Evolutionary conservation across 2,329 filamentous ascomycete genomes (phyloP), one percentile per base, ranked within the genome.

Genomic region (Aspergillus sp.): DNA sequence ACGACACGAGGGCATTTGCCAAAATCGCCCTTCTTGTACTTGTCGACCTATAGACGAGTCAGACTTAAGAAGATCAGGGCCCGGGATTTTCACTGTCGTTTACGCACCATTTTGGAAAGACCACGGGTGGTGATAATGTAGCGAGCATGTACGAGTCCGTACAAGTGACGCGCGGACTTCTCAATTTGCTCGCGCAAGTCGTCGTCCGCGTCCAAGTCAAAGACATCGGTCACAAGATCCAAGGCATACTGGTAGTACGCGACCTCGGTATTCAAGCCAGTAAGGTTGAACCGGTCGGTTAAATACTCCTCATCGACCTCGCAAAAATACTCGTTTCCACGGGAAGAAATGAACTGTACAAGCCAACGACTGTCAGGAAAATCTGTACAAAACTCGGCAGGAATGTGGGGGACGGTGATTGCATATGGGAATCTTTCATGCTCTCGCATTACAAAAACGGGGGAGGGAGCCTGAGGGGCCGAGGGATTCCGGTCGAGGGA

Each of bases 221-320:
- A 99, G 52, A 98, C 94, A 71, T 99, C 95, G 54, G 95, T 99
- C 59, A 99, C 92, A 16, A 99, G 87, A 74, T 99, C 95, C 50
- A 99, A 85, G 16, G 95, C 95, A 85, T 99, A 97, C 78, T 99
- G 95, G 73, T 99, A 99, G 82, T 98, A 97, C 73, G 96, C 91
- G 14, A 99, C 95, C 75, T 99, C 95, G 39, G 92, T 94, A 79
- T 98, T 97, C 54, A 99, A 85, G 42, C 95, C 95, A 0, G 95
- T 99, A 62, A 99, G 83, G 79, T 99, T 99, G 85, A 99, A 99
- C 54, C 95, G 89, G 77, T 99, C 95, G 54, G 93, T 98, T 51
- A 99, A 85, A 78, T 99, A 99, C 71, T 99, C 95, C 77, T 99
- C 95, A 78, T 99, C 95, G 71, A 99, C 98, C 75, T 99, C 95